Evolutionary conservation across 192 early-diverging fungal species (phyloP), one percentile per base, ranked within the genome.

Genomic region (Coemansia sp.): DNA sequence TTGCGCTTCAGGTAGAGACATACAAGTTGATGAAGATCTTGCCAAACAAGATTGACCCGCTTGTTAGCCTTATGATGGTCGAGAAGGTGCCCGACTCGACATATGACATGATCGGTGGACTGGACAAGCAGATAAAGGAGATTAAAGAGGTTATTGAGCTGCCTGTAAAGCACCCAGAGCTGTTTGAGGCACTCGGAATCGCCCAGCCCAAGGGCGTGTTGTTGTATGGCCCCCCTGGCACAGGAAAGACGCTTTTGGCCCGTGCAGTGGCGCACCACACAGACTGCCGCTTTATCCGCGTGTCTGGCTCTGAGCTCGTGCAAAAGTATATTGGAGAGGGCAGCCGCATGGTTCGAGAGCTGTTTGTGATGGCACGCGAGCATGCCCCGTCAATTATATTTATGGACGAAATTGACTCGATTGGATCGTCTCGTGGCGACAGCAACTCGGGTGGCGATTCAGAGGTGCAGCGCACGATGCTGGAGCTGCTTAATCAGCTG

Each of bases 101-200:
- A 12, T 99, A 99, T 74, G 97, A 98, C 56, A 95, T 96, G 94
- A 91, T 99, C 63, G 97, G 97, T 70, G 97, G 97, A 63, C 87
- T 99, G 35, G 95, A 97, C 74, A 92, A 95, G 70, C 97, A 99
- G 74, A 99, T 99, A 70, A 97, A 99, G 75, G 97, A 99, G 77
- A 98, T 99, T 71, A 98, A 98, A 72, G 97, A 99, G 80, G 97
- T 97, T 41, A 98, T 99, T 71, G 97, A 98, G 85, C 87, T 99
- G 64, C 97, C 97, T 11, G 93, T 99, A 15, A 99, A 97, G 81
- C 97, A 99, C 75, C 97, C 97, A 7, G 97, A 99, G 70, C 85
- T 99, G 58, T 99, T 98, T 79, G 97, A 99, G 60, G 85, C 93
- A 12, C 84, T 99, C 41, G 97, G 97, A 61, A 99, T 99, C 78